Evolutionary conservation across 139 green algal genomes (phyloP), one percentile per base, ranked within the genome.

Genomic region (Raphidocelis subcapitata): DNA sequence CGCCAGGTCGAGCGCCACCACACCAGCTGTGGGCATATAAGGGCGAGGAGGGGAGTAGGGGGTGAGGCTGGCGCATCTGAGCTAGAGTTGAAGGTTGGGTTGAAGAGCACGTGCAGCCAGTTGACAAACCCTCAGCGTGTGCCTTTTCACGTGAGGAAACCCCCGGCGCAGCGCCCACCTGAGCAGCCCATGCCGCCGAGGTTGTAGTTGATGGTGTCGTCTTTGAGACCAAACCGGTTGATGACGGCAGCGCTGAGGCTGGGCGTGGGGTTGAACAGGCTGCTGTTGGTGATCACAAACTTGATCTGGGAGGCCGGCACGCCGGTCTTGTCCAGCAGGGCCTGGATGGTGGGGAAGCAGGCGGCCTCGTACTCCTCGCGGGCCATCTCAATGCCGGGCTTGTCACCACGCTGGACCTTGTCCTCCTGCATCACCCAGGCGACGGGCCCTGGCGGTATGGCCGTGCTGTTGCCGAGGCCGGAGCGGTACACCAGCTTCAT

Each of bases 241-340:
- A 16, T 56, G 18, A 18, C 16, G 92, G 97, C 98, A 35, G 94
- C 90, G 4, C 85, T 84, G 26, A 98, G 84, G 20, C 87, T 95
- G 60, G 94, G 94, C 0, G 95, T 98, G 36, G 94, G 94, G 85
- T 95, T 97, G 88, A 98, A 98, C 36, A 98, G 84, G 35, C 72
- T 89, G 89, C 94, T 98, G 87, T 98, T 98, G 26, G 98, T 87
- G 47, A 98, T 85, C 49, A 56, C 16, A 56, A 56, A 18, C 49
- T 56, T 16, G 16, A 56, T 56, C 16, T 18, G 16, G 49, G 49
- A 18, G 16, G 16, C 49, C 16, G 49, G 16, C 32, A 77, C 55
- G 55, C 84, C 71, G 0, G 75, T 88, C 35, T 85, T 81, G 31
- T 82, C 47, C 28, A 97, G 82, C 57, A 87, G 74, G 46, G 93